Evolutionary conservation across 495 filamentous ascomycete genomes (phyloP), one percentile per base, ranked within the genome.

Genomic region (Podospora conica): DNA sequence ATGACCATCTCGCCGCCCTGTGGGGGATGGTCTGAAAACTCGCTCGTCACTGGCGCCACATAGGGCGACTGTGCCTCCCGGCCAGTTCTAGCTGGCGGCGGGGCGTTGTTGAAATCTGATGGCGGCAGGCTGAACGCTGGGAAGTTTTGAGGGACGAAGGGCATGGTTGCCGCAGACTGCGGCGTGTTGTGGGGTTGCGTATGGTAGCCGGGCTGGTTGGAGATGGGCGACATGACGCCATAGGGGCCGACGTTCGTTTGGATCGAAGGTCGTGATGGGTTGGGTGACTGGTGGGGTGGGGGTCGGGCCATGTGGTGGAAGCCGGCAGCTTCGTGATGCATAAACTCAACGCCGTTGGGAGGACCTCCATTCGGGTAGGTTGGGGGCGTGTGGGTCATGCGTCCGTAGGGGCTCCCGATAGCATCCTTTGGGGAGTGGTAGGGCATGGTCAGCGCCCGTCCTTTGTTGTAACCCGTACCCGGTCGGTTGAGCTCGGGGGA

Each of bases 91-190:
- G 67, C 70, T 18, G 77, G 64, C 22, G 74, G 64, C 1, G 77
- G 74, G 22, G 79, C 29, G 48, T 80, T 48, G 40, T 48, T 66
- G 61, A 81, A 86, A 54, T 83, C 81, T 18, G 85, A 83, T 23
- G 77, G 85, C 20, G 85, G 85, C 20, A 87, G 75, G 60, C 78
- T 82, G 61, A 88, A 88, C 9, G 83, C 76, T 11, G 83, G 74
- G 59, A 86, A 80, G 62, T 82, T 84, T 64, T 82, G 80, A 25
- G 83, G 81, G 22, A 83, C 83, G 67, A 79, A 86, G 20, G 79
- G 71, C 59, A 77, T 73, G 31, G 67, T 55, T 22, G 72, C 65
- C 8, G 76, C 70, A 24, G 81, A 79, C 62, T 83, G 80, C 9
- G 80, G 78, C 2, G 80, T 82, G 58, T 69, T 76, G 29, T 68